phyloP scores from a whole-genome alignment of 441 rosid genomes.

The Populus tomentosa region DNA sequence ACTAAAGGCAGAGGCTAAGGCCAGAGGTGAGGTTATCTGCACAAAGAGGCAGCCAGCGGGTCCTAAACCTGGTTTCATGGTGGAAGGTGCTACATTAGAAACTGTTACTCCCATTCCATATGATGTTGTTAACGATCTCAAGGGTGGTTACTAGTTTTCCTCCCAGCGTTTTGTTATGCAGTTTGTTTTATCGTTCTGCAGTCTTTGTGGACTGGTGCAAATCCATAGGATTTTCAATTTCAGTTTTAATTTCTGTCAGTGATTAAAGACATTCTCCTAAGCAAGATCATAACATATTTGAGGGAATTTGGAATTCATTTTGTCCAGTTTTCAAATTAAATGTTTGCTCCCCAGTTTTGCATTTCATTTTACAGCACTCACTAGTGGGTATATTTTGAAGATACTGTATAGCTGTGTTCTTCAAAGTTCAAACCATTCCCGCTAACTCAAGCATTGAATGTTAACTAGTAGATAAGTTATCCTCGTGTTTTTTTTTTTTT shows the following conservation, averaged over 20 bases:
- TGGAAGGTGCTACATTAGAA: constrained; percentile 80
- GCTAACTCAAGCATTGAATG: too few relatives aligned
- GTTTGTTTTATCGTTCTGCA: neutral
- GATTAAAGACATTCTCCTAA: neutral
- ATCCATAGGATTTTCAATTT: neutral
- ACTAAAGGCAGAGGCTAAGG: constrained; percentile 85
- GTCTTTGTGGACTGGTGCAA: neutral
- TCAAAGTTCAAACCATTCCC: neutral
- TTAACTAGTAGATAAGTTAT: too few relatives aligned
- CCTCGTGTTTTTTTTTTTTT: too few relatives aligned
- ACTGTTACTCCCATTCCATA: constrained; percentile 92
- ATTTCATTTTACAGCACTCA: neutral
- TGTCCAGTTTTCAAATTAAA: neutral
- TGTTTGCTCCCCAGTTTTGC: neutral
- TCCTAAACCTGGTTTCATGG: constrained; percentile 95
- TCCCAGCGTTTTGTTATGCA: constrained; percentile 4
- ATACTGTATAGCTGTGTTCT: neutral
- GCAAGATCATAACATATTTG: neutral
- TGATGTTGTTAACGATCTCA: constrained; percentile 92
- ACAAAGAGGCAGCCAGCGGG: constrained; percentile 92
- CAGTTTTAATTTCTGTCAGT: neutral
- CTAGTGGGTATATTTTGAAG: neutral
- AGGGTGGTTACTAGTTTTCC: constrained; percentile 73
- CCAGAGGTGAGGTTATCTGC: constrained; percentile 68
- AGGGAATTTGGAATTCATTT: neutral